Evolutionary conservation across 148 eudicot genomes (phyloP).

Genomic region (Camellia sinensis): DNA sequence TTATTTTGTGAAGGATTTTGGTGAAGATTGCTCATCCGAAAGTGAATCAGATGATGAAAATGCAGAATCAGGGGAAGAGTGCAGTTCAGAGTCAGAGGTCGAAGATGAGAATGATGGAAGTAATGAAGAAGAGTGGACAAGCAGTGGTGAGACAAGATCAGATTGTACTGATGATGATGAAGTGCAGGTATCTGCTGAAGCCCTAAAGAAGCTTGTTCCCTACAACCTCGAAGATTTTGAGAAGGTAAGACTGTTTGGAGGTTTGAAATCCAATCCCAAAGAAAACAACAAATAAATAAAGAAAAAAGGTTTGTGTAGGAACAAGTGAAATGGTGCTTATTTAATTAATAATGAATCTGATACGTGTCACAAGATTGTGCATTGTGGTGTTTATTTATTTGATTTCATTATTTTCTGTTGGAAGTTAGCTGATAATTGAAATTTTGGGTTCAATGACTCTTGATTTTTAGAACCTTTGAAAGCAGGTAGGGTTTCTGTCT

Average conservation of each 20-base stretch:
- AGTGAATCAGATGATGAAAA: constrained; percentile 78
- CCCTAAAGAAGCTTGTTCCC: constrained; percentile 76
- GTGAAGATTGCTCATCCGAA: constrained; percentile 68
- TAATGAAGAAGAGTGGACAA: constrained; percentile 66
- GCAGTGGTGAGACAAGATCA: constrained; percentile 67
- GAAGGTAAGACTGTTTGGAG: constrained; percentile 46
- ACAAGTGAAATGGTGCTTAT: neutral
- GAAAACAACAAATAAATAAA: neutral
- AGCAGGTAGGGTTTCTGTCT: neutral
- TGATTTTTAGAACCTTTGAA: constrained; percentile 1
- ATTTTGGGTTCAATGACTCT: neutral
- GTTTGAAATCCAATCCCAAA: constrained; percentile 1
- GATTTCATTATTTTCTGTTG: neutral
- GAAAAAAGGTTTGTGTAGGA: neutral
- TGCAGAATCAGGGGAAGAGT: constrained; percentile 62
- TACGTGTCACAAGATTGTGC: neutral
- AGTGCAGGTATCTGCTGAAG: constrained; percentile 66
- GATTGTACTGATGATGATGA: constrained; percentile 74
- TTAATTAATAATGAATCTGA: neutral
- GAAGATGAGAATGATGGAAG: constrained; percentile 75
- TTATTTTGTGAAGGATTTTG: constrained; percentile 54
- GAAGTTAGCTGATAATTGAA: neutral
- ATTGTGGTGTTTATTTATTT: neutral
- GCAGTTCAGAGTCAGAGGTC: constrained; percentile 68
- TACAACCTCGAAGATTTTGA: constrained; percentile 75